Evolutionary conservation across 2,329 filamentous ascomycete genomes (phyloP).

Genomic region (Calonectria hawksworthii): DNA sequence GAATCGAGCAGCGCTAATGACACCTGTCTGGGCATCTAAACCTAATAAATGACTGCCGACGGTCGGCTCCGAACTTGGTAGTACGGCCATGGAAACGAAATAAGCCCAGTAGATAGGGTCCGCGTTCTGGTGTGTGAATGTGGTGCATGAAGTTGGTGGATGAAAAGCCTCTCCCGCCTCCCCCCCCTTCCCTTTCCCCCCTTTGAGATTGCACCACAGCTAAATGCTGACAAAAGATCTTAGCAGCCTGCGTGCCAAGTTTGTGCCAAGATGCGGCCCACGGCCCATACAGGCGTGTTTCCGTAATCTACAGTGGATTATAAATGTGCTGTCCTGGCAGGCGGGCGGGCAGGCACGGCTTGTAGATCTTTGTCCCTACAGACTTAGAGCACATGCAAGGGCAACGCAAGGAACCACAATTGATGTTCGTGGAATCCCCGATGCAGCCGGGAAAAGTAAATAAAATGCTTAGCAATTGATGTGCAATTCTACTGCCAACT

Average conservation of each 20-base stretch:
- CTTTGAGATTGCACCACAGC: neutral
- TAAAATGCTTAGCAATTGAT: conserved; percentile 6
- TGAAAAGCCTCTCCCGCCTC: neutral
- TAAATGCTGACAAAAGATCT: neutral
- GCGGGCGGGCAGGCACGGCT: no score
- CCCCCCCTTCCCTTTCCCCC: neutral
- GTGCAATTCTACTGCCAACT: neutral
- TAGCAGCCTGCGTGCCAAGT: neutral
- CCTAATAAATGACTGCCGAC: neutral
- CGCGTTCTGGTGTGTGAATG: neutral
- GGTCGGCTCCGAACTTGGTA: neutral
- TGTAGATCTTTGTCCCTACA: neutral
- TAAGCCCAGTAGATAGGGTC: neutral
- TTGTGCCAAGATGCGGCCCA: neutral
- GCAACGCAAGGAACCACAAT: neutral
- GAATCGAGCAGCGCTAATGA: neutral
- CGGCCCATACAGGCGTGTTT: neutral
- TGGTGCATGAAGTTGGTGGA: neutral
- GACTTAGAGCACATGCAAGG: neutral
- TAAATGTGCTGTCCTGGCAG: neutral
- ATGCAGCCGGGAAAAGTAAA: neutral
- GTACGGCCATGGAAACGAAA: neutral
- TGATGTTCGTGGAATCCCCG: neutral
- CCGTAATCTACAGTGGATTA: neutral
- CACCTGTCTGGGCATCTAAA: neutral